Evolutionary conservation across 345 rosid genomes (phyloP).

Genomic region (Lumnitzera racemosa): DNA sequence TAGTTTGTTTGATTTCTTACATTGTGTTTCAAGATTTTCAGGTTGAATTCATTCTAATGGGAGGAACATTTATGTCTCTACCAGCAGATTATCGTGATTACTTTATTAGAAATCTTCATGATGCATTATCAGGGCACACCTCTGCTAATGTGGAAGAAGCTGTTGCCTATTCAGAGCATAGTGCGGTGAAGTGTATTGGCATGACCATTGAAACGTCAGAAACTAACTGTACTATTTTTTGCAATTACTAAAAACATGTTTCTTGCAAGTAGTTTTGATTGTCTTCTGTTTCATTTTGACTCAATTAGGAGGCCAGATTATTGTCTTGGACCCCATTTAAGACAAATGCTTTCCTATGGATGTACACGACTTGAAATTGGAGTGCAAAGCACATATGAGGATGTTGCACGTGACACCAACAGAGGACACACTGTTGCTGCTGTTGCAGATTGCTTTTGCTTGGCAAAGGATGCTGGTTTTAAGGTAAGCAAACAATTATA

Average conservation of each 20-base stretch:
- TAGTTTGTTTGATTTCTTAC: not conserved
- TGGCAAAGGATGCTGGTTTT: constrained; percentile 99
- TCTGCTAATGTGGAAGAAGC: constrained; percentile 97
- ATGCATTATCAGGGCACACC: constrained; percentile 93
- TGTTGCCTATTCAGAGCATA: constrained; percentile 92
- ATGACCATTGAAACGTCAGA: constrained; percentile 99
- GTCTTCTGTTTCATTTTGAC: constrained; percentile 10
- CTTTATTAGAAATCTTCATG: constrained; percentile 93
- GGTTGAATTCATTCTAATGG: constrained; percentile 99
- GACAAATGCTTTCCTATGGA: constrained; percentile 95
- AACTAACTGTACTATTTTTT: not conserved
- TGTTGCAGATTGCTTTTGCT: constrained; percentile 95
- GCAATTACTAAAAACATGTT: constrained; percentile 2
- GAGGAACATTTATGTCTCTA: constrained; percentile 95
- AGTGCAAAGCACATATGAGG: constrained; percentile 99
- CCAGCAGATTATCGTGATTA: constrained; percentile 94
- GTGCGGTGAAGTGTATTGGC: constrained; percentile 94
- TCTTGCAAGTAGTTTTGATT: constrained; percentile 1
- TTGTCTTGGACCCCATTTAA: constrained; percentile 95
- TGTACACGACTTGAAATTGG: constrained; percentile 97
- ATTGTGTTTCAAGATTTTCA: constrained; percentile 20
- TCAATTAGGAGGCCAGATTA: constrained; percentile 88
- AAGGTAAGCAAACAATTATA: constrained; percentile 39
- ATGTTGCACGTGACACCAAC: constrained; percentile 95
- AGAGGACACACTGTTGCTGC: constrained; percentile 99